Conservation (phyloP, 2,329 filamentous ascomycete genomes). For the Dactylellina drechsleri region DNA sequence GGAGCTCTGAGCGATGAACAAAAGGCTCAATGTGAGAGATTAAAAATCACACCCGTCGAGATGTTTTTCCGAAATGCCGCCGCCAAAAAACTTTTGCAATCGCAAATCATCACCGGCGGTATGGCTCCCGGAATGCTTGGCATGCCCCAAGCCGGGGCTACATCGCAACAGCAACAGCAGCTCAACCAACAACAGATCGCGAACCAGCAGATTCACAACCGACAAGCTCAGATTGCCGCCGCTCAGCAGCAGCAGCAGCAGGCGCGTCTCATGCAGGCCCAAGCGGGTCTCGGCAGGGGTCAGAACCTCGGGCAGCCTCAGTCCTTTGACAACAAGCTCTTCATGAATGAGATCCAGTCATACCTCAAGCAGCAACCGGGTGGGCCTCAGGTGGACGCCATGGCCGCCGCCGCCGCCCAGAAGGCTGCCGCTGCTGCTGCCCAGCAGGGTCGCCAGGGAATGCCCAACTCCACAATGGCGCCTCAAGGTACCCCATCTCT, state of each 20-base stretch:
- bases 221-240: slow-evolving; percentile 28
- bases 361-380: slow-evolving; percentile 35
- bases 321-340: slow-evolving; percentile 42
- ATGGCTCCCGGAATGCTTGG: slow-evolving; percentile 3
- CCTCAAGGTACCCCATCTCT: slow-evolving; percentile 21
- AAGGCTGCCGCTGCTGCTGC: slow-evolving; percentile 18
- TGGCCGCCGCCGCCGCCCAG: slow-evolving; percentile 8
- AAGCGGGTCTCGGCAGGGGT: slow-evolving; percentile 42
- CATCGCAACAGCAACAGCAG: slow-evolving; percentile 7
- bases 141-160: background rate
- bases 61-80: slow-evolving; percentile 52
- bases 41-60: slow-evolving; percentile 43
- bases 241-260: slow-evolving; percentile 25
- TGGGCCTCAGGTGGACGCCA: background rate
- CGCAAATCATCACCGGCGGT: slow-evolving; percentile 10
- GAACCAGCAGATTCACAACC: slow-evolving; percentile 38
- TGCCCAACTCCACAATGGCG: slow-evolving; percentile 36
- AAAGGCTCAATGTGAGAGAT: slow-evolving; percentile 37
- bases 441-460: slow-evolving; percentile 20
- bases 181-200: slow-evolving; percentile 30
- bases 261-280: slow-evolving; percentile 24
- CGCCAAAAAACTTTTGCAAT: slow-evolving; percentile 32
- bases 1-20: slow-evolving; percentile 37
- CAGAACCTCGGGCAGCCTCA: slow-evolving; percentile 33
- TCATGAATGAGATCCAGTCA: slow-evolving; percentile 44